These are phyloP conservation scores for Ophiognomonia clavigignenti-juglandacearum DNA, from an alignment of 2,329 filamentous ascomycete genomes.

Conservation along the genomic window DNA sequence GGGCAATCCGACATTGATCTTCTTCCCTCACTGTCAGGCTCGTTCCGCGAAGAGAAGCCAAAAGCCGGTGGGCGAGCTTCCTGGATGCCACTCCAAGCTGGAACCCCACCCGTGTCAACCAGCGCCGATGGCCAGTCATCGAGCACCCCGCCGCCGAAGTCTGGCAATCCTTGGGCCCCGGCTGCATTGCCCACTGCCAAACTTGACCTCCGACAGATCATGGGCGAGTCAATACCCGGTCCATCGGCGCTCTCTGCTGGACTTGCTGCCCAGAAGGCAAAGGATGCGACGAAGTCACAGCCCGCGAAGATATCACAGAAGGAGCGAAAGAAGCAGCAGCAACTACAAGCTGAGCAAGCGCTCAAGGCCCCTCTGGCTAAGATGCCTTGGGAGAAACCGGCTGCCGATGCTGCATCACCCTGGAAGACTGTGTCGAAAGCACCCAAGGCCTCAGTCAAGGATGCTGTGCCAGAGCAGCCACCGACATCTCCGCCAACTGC, in stretches of 20 bases:
- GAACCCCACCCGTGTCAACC: slow-evolving; percentile 12
- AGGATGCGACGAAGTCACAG: slow-evolving; percentile 32
- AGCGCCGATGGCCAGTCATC: slow-evolving; percentile 6
- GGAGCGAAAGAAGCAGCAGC: slow-evolving; percentile 79
- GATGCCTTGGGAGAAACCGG: slow-evolving; percentile 40
- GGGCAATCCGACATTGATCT: slow-evolving; percentile 25
- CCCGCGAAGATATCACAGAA: slow-evolving; percentile 77
- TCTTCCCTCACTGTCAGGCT: slow-evolving; percentile 26
- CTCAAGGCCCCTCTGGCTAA: slow-evolving; percentile 33
- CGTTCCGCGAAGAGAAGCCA: slow-evolving; percentile 34
- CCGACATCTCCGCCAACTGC: slow-evolving; percentile 26
- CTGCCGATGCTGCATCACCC: slow-evolving; percentile 43
- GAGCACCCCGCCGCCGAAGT: slow-evolving; percentile 14
- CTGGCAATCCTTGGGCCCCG: slow-evolving; percentile 44
- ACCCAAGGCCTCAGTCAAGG: slow-evolving; percentile 45
- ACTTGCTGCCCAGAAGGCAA: slow-evolving; percentile 45
- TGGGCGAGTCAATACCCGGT: slow-evolving; percentile 52
- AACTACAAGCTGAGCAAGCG: slow-evolving; percentile 52
- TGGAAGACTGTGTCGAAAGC: slow-evolving; percentile 59
- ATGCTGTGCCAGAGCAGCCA: slow-evolving; percentile 36
- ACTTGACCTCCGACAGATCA: slow-evolving; percentile 71
- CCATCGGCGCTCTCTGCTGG: slow-evolving; percentile 50
- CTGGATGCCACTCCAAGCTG: slow-evolving; percentile 5
- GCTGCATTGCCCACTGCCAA: slow-evolving; percentile 54
- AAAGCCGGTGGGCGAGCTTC: slow-evolving; percentile 24